Base-by-base conservation (phyloP, 2,329 filamentous ascomycete genomes). In the Fusarium agapanthi region DNA sequence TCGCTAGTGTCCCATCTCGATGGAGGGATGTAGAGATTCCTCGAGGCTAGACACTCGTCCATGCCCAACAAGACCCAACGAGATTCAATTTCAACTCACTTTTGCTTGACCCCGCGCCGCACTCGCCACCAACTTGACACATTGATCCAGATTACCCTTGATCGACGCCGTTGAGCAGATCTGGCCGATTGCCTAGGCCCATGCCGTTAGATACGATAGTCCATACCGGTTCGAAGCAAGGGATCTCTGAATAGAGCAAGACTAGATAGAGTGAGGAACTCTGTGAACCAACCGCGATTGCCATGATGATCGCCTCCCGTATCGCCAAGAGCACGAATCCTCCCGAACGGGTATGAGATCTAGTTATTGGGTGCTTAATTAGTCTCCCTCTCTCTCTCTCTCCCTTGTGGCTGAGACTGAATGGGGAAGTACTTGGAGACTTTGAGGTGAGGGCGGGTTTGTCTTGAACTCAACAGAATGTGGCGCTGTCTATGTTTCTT, bases 161-260 rank as follows among this genome's bases (percentile, higher is more conserved):
- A 96, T 90, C 72, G 89, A 93, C 69, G 91, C 87, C 65, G 94
- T 97, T 41, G 95, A 95, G 83, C 94, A 95, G 82, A 98, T 90
- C 83, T 98, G 95, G 38, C 95, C 95, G 50, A 97, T 87, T 73
- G 95, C 95, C 94, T 97, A 61, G 16, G 26, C 60, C 28, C 34
- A 47, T 48, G 63, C 43, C 30, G 30, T 73, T 62, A 69, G 70
- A 41, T 45, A 28, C 44, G 18, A 45, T 68, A 32, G 41, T 28
- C 37, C 59, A 73, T 71, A 47, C 67, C 63, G 61, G 41, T 28
- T 53, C 41, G 47, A 62, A 70, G 69, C 65, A 70, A 72, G 69
- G 69, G 67, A 28, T n/a, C 51, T 61, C 30, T 26, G 22, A 47
- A 26, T 28, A 38, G 59, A 54, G 35, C 35, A 34, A 68, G 35